Evolutionary conservation across 2,329 filamentous ascomycete genomes (phyloP).

Genomic region (Hyphodiscus sp.): DNA sequence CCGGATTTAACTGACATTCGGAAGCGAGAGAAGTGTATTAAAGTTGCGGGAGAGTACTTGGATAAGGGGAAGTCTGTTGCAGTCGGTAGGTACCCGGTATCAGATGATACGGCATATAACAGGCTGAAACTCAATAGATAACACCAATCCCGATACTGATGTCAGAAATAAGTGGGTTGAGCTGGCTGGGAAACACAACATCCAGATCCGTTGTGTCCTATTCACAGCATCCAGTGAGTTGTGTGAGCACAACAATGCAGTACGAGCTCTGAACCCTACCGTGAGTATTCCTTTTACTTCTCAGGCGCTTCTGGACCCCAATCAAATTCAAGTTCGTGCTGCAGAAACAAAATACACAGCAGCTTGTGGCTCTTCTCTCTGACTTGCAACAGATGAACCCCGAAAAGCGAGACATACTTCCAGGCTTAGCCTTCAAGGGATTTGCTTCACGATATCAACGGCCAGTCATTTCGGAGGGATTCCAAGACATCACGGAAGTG

Average conservation of each 20-base stretch:
- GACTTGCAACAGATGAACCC: conserved; percentile 60
- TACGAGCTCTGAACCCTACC: conserved; percentile 58
- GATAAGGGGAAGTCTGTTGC: conserved; percentile 61
- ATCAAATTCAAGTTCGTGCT: neutral
- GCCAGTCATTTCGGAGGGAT: conserved; percentile 71
- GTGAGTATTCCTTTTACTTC: conserved; percentile 18
- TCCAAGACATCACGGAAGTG: conserved; percentile 69
- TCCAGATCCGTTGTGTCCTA: conserved; percentile 79
- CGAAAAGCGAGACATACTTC: conserved; percentile 67
- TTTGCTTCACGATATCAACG: conserved; percentile 68
- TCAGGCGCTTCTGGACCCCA: neutral
- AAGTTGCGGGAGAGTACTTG: conserved; percentile 62
- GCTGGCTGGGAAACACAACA: conserved; percentile 60
- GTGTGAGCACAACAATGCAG: conserved; percentile 80
- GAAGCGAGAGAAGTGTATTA: conserved; percentile 58
- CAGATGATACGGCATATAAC: conserved; percentile 5
- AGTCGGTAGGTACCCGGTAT: conserved; percentile 54
- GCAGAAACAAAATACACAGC: neutral
- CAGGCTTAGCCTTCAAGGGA: conserved; percentile 71
- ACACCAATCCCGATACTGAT: conserved; percentile 83
- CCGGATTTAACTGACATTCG: conserved; percentile 17
- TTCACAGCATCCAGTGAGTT: conserved; percentile 63
- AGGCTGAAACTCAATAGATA: conserved; percentile 52
- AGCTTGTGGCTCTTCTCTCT: neutral
- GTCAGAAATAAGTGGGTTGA: conserved; percentile 73